Conservation (phyloP, 257 asterid species). For the Petunia secreta region DNA sequence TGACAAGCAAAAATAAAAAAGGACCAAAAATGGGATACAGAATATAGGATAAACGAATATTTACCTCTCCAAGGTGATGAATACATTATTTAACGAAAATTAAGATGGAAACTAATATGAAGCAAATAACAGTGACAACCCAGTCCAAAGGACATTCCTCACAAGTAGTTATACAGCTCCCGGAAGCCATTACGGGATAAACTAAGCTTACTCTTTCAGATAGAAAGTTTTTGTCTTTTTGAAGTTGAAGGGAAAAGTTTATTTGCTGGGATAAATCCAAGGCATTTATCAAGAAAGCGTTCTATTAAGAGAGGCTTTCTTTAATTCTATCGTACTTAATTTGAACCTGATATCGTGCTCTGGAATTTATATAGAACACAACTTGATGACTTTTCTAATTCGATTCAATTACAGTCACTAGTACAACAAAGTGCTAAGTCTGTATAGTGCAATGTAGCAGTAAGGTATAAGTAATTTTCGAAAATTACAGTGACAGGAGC, state of each 20-base stretch:
- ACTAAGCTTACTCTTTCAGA: not conserved
- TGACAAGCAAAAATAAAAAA: too few species aligned
- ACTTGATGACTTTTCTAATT: not conserved
- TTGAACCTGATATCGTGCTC: too few species aligned
- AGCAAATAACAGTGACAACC: conserved; percentile 33
- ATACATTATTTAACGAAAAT: conserved; percentile 26
- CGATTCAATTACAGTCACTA: not conserved
- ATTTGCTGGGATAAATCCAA: too few species aligned
- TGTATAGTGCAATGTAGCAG: too few species aligned
- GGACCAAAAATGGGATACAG: too few species aligned
- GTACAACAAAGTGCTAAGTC: too few species aligned
- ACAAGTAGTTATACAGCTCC: not conserved
- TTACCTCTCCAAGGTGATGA: conserved; percentile 27
- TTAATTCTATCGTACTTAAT: too few species aligned
- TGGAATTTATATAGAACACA: not conserved
- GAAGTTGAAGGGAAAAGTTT: too few species aligned
- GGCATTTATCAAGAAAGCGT: too few species aligned
- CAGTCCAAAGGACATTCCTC: conserved; percentile 28
- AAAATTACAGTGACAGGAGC: too few species aligned
- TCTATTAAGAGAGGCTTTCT: too few species aligned
- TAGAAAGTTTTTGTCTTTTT: not conserved
- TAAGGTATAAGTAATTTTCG: too few species aligned
- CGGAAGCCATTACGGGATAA: not conserved
- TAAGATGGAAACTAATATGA: conserved; percentile 30
- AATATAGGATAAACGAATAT: not conserved